Conservation (phyloP, 768 basidiomycete species). For the Termitomyces sp. region DNA sequence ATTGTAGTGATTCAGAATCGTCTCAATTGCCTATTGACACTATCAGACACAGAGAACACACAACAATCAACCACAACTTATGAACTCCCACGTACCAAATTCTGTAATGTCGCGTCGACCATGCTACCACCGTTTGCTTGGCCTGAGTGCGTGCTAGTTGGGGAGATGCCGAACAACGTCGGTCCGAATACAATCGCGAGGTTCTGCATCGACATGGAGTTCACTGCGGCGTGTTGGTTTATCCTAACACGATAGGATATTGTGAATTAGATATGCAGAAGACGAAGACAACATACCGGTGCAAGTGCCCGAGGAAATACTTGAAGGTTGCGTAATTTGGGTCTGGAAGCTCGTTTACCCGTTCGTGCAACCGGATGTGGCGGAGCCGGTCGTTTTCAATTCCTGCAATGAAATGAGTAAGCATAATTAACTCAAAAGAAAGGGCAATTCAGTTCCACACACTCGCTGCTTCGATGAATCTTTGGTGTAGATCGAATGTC, state of each 20-base stretch:
- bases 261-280: not conserved
- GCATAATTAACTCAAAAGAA: not conserved
- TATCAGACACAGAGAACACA: conserved; percentile 10
- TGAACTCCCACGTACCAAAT: conserved; percentile 42
- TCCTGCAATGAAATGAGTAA: conserved; percentile 39
- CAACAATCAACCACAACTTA: not conserved
- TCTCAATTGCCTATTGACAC: conserved; percentile 77
- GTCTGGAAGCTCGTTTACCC: conserved; percentile 96
- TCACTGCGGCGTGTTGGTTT: conserved; percentile 65
- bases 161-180: conserved; percentile 71
- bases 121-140: conserved; percentile 46
- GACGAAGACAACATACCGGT: conserved; percentile 54
- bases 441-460: conserved; percentile 1
- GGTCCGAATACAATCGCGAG: conserved; percentile 97
- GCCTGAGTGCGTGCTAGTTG: conserved; percentile 44
- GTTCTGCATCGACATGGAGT: conserved; percentile 92
- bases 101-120: conserved; percentile 69
- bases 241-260: conserved; percentile 46
- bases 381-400: conserved; percentile 93
- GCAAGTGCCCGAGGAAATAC: conserved; percentile 89
- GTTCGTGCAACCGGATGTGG: conserved; percentile 94
- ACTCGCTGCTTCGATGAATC: conserved; percentile 93
- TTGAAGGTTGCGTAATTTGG: conserved; percentile 98
- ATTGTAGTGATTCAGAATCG: conserved; percentile 87
- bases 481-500: conserved; percentile 78